These are phyloP conservation scores for Penicillium sp. DNA, from an alignment of 2,329 filamentous ascomycete genomes.

Conservation along the genomic window DNA sequence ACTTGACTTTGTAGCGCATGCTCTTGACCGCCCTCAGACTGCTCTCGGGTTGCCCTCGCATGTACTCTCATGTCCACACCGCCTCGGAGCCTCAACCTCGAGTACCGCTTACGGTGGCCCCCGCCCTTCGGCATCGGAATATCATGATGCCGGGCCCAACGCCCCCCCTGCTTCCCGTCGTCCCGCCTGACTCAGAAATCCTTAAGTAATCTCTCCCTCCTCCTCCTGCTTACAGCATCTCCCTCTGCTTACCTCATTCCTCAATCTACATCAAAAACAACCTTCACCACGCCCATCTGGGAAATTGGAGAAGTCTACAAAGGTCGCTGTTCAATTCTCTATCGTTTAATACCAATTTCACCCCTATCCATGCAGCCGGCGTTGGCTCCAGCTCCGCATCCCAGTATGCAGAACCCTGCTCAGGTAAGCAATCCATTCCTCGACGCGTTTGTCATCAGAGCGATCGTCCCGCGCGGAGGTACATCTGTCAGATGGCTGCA, in stretches of 20 bases:
- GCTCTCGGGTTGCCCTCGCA: not conserved
- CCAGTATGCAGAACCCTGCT: constrained; percentile 53
- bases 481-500: constrained; percentile 16
- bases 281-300: constrained; percentile 11
- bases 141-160: not conserved
- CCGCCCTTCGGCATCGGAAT: constrained; percentile 1
- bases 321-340: constrained; percentile 9
- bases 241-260: constrained; percentile 32
- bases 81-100: too few relatives aligned
- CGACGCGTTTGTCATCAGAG: constrained; percentile 45
- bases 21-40: not conserved
- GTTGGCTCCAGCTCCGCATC: constrained; percentile 54
- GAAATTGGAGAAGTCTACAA: constrained; percentile 7
- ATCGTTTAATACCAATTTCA: constrained; percentile 12
- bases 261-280: constrained; percentile 24
- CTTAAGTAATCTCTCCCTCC: constrained; percentile 30
- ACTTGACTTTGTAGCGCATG: too few relatives aligned
- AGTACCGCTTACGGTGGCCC: not conserved
- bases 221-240: constrained; percentile 43
- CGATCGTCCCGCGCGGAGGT: constrained; percentile 25
- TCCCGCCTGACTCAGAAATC: constrained; percentile 19
- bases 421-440: constrained; percentile 56
- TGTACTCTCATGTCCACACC: not conserved
- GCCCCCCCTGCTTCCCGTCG: not conserved
- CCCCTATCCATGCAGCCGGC: constrained; percentile 48